Evolutionary conservation across 257 asterid genomes (phyloP).

Genomic region (Solanum commersonii): DNA sequence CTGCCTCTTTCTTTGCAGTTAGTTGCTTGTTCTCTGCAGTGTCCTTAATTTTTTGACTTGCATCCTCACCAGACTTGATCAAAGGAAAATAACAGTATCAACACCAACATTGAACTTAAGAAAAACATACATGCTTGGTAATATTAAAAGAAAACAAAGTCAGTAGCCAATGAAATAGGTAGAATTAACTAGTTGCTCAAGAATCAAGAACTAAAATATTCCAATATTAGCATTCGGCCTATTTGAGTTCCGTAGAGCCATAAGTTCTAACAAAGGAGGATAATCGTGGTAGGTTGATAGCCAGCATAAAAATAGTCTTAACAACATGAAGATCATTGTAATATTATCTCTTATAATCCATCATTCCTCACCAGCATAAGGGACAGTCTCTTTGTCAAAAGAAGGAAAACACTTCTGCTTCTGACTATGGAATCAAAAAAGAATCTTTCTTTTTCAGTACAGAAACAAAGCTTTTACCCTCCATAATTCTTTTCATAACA

Average conservation of each 20-base stretch:
- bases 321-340: not conserved
- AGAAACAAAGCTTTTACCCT: not conserved
- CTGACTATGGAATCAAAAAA: not conserved
- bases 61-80: conserved; percentile 52
- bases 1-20: conserved; percentile 52
- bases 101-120: not conserved
- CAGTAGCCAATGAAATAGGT: not conserved
- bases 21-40: conserved; percentile 55
- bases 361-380: not conserved
- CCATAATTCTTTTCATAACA: not conserved
- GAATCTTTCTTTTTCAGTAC: not conserved
- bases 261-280: not conserved
- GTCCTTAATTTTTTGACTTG: conserved; percentile 32
- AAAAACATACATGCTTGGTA: not conserved
- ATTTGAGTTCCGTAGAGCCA: not conserved
- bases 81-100: not conserved
- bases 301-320: not conserved
- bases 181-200: not conserved
- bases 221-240: not conserved
- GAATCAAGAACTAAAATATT: not conserved
- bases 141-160: not conserved
- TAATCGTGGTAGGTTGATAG: not conserved
- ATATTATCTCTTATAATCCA: not conserved
- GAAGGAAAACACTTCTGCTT: not conserved
- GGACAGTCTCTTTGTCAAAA: not conserved